Conservation (phyloP, 2,329 filamentous ascomycete species). For the Sporothrix humicola region DNA sequence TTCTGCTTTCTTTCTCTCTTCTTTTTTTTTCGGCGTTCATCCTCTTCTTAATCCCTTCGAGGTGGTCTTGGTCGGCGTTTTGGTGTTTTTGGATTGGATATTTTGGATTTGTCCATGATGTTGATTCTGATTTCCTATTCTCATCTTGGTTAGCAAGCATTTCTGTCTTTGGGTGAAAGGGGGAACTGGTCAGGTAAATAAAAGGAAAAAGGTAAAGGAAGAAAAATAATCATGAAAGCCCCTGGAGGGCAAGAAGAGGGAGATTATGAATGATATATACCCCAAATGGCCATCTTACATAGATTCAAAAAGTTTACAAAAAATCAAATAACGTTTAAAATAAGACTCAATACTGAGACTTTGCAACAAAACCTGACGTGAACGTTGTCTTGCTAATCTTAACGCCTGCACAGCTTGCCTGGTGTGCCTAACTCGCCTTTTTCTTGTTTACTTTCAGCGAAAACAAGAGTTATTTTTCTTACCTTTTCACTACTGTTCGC, state of each 20-base stretch:
- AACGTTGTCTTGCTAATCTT: background rate
- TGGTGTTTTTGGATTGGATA: background rate
- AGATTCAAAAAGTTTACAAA: background rate
- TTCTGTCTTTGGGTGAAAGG: background rate
- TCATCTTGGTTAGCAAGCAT: background rate
- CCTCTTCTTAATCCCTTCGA: background rate
- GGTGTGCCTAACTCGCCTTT: background rate
- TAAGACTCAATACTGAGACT: background rate
- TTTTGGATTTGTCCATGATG: background rate
- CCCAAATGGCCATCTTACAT: conserved; percentile 13
- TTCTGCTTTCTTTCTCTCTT: background rate
- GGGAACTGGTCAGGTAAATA: background rate
- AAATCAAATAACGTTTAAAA: background rate
- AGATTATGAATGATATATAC: background rate
- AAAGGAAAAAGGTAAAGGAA: background rate
- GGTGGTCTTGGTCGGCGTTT: conserved; percentile 19
- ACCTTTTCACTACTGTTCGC: background rate
- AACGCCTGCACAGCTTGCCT: background rate
- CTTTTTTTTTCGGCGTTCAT: background rate
- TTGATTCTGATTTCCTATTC: conserved; percentile 1
- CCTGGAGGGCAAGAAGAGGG: background rate
- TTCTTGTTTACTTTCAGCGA: too few species aligned
- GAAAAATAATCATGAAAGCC: background rate
- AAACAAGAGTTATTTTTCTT: background rate
- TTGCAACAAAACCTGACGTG: background rate